These are phyloP conservation scores for Diaporthe citriasiana DNA, from an alignment of 2,329 filamentous ascomycete species.

Conservation along the genomic window DNA sequence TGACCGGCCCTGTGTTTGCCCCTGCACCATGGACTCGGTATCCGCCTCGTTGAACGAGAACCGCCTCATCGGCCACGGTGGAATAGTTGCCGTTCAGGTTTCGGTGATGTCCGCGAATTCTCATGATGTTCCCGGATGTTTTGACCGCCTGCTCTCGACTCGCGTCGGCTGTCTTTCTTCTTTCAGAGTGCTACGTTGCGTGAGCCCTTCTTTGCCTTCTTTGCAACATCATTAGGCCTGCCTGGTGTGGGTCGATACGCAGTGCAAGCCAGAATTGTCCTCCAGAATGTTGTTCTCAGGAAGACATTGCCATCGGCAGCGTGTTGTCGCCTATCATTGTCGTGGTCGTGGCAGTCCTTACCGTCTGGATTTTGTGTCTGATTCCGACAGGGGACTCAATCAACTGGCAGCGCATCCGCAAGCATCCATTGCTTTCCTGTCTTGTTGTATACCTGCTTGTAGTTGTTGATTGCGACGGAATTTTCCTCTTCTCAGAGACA, in stretches of 20 bases:
- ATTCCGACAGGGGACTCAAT: neutral
- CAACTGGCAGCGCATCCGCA: neutral
- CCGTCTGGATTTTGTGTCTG: neutral
- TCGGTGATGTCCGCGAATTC: constrained; percentile 23
- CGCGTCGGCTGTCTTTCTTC: neutral
- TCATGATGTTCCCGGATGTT: neutral
- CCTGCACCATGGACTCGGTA: constrained; percentile 34
- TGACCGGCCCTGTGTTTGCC: constrained; percentile 12
- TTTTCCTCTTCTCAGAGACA: neutral
- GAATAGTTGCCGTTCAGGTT: neutral
- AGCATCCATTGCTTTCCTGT: neutral
- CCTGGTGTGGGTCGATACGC: constrained; percentile 5
- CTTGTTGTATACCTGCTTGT: neutral
- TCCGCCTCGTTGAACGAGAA: constrained; percentile 15
- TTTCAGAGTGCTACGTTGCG: neutral
- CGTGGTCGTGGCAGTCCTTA: neutral
- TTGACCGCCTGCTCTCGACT: neutral
- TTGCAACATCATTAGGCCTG: neutral
- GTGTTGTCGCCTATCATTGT: neutral
- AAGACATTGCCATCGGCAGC: constrained; percentile 10
- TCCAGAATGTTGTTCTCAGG: neutral
- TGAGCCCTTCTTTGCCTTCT: neutral
- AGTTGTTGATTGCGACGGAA: neutral
- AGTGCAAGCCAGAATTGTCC: neutral
- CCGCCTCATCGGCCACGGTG: constrained; percentile 5